A percentile compares a stretch with the other conserved stretches of the same genome.
Conservation (phyloP, 352 stramenopile species). For the Globisporangium irregulare region DNA sequence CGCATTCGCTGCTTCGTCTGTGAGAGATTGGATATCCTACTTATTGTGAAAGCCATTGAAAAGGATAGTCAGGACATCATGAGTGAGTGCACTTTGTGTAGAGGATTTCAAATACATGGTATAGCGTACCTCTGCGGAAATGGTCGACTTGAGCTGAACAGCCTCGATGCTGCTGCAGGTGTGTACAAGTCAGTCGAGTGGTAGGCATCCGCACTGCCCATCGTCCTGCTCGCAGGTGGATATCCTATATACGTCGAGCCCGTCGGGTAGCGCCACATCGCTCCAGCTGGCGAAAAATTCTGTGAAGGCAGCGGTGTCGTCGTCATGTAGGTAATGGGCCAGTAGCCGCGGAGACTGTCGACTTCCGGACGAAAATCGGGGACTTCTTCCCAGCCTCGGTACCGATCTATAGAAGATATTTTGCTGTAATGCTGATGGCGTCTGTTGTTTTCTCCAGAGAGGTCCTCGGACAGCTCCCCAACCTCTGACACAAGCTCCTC, state of each 20-base stretch:
- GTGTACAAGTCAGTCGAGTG: conserved; percentile 9
- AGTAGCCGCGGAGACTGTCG: conserved; percentile 2
- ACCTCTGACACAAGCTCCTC: conserved; percentile 24
- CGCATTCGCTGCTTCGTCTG: conserved; percentile 7
- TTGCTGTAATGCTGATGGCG: neutral
- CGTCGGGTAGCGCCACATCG: conserved; percentile 13
- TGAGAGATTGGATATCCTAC: conserved; percentile 16
- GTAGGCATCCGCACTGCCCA: conserved; percentile 3
- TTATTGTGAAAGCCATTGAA: neutral
- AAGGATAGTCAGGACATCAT: neutral
- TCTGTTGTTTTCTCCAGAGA: neutral
- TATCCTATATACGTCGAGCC: neutral
- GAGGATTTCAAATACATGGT: too few relatives aligned
- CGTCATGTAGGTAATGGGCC: conserved; percentile 8
- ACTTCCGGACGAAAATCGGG: neutral
- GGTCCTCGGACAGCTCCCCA: conserved; percentile 20
- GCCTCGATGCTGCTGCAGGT: conserved; percentile 2
- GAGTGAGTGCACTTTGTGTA: neutral
- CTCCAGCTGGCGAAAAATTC: neutral
- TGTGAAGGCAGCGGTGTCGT: neutral
- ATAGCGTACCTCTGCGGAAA: conserved; percentile 12
- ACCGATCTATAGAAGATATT: conserved; percentile 7
- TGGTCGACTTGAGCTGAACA: conserved; percentile 6
- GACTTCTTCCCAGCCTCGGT: conserved; percentile 9
- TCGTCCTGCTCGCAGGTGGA: neutral